These are phyloP conservation scores for Piper betle DNA, from an alignment of 164 flowering plant species.

Conservation along the genomic window DNA sequence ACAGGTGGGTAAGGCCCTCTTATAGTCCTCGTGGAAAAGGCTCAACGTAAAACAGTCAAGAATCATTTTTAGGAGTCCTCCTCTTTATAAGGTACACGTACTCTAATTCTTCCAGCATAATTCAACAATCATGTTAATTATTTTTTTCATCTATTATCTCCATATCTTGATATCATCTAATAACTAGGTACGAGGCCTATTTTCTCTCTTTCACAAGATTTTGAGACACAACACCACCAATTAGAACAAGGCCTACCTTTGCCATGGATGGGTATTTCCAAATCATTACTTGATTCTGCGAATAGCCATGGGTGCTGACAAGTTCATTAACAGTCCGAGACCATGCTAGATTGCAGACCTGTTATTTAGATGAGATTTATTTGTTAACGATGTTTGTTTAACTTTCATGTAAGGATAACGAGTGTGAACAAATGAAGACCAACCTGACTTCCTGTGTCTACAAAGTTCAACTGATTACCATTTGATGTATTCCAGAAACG, in stretches of 20 bases:
- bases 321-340: conserved; percentile 94
- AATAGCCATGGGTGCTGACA: conserved; percentile 96
- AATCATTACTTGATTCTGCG: conserved; percentile 97
- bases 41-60: too few species aligned
- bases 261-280: conserved; percentile 95
- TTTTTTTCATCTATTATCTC: too few species aligned
- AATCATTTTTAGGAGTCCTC: too few species aligned
- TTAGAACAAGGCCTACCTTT: conserved; percentile 38
- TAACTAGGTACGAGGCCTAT: background rate
- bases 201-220: too few species aligned
- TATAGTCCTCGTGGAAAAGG: too few species aligned
- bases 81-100: too few species aligned
- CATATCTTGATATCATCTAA: too few species aligned
- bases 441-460: conserved; percentile 98
- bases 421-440: background rate
- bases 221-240: background rate
- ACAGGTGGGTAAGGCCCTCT: too few species aligned
- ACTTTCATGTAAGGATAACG: background rate
- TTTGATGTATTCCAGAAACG: too few species aligned
- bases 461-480: conserved; percentile 61
- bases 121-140: too few species aligned
- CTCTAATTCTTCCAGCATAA: too few species aligned
- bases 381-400: background rate
- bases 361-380: background rate
- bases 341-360: conserved; percentile 98